Evolutionary conservation across 768 basidiomycete species (phyloP), one percentile per base, ranked within the genome.

Genomic region (Leccinum boreale): DNA sequence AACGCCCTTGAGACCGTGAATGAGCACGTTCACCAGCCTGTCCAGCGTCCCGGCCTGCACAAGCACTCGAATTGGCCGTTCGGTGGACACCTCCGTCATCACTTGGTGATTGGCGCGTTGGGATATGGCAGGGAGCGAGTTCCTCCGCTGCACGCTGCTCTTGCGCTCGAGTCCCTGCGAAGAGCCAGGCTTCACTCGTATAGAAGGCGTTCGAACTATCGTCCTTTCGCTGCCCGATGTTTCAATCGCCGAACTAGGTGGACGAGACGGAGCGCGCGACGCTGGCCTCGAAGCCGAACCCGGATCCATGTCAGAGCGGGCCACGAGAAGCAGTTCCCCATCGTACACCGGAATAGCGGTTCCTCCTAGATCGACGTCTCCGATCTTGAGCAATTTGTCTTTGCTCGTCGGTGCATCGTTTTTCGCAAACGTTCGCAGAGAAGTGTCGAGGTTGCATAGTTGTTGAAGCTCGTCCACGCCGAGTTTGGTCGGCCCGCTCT

Each of bases 41-140:
- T 87, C 87, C 15, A 93, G 74, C 1, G 90, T 89, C 9, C 90
- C 92, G 3, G 90, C 89, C 62, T 88, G 83, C 5, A 94, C 87
- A 12, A 89, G 72, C 0, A 91, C 90, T 12, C 90, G 83, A 35
- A 93, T 75, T 0, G 90, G 85, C 3, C 84, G 82, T 57, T 90
- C 89, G 1, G 84, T 82, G 0, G 86, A 84, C 0, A 80, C 77
- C 67, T 91, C 90, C 1, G 84, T 73, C 9, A 82, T 72, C 5
- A 86, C 74, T 33, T 86, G 77, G 49, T 83, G 78, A 52, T 79
- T 85, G 6, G 82, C 75, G 14, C 84, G 78, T 23, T 82, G 82
- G 0, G 89, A 86, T 10, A 92, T 78, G 0, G 88, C 83, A n/a
- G 91, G 91, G 8, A 94, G 72, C 1, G 91, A 94, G 62, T 82